Base-by-base conservation (phyloP, 2,329 filamentous ascomycete genomes). In the Cladosporium sphaerospermum region DNA sequence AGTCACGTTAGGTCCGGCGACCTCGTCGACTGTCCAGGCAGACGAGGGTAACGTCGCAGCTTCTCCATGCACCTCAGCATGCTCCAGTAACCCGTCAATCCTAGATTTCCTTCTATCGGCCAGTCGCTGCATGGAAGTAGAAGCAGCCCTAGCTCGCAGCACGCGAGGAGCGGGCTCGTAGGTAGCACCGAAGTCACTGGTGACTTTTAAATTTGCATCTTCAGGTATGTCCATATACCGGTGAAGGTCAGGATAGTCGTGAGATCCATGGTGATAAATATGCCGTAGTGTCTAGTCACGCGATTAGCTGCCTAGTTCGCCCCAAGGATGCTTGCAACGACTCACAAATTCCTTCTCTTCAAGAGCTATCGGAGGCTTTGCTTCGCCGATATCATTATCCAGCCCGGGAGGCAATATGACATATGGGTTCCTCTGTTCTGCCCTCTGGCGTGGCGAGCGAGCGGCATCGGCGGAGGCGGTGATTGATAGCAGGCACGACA, bases 181-280 rank as follows among this genome's bases (percentile, higher is more conserved):
- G 2, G 61, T 65, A 49, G 59, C 52, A 46, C 64, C 64, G 55
- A 62, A 55, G 19, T 66, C 61, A 53, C 55, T 53, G 4, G 60
- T 61, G 44, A 67, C 61, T 28, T 56, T 54, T 8, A 67, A 45
- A 39, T 47, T 44, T n/a, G 84, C 78, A 42, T 83, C 74, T 9
- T 78, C 71, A 16, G 79, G 73, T 32, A 96, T 75, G 68, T 97
- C 89, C 56, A 86, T 77, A 61, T 82, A 84, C 54, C 85, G 80
- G 69, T 96, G 89, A 13, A 96, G 80, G 4, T 78, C 71, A 2
- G 91, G 91, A 61, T 95, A 82, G 61, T 80, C 75, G 69, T 92
- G 81, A 39, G 89, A 87, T 54, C 92, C 92, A 72, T 96, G 91
- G 68, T 96, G 91, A 72, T 89, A 93, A 64, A 97, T 85, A 71